phyloP scores from a whole-genome alignment of 2,329 filamentous ascomycete species.

The Sclerotinia nivalis region DNA sequence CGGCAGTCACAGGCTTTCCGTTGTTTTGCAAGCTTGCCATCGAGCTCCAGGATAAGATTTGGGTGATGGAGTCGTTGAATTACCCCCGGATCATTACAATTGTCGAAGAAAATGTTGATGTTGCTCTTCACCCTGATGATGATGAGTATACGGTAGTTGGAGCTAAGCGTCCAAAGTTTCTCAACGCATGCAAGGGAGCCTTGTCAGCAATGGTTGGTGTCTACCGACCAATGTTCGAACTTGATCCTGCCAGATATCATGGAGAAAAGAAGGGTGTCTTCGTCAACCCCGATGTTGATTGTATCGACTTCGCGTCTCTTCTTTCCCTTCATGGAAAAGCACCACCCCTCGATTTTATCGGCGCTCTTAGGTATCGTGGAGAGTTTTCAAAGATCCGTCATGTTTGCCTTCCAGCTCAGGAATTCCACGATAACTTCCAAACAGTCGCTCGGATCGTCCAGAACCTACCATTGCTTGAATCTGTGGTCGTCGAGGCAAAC shows the following conservation, averaged over 20 bases:
- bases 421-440: not conserved
- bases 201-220: not conserved
- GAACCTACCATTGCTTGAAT: conserved; percentile 3
- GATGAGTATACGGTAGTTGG: not conserved
- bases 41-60: conserved; percentile 4
- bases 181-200: not conserved
- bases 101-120: conserved; percentile 2
- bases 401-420: not conserved
- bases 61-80: not conserved
- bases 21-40: not conserved
- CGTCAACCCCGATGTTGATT: not conserved
- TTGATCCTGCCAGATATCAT: not conserved
- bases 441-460: not conserved
- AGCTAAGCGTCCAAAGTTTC: not conserved
- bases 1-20: not conserved
- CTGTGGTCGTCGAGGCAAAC: not conserved
- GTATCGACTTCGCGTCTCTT: not conserved
- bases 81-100: not conserved
- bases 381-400: not conserved
- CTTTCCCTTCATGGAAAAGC: not conserved
- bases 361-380: not conserved
- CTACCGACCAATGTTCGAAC: not conserved
- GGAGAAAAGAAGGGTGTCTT: not conserved
- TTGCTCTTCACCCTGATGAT: not conserved
- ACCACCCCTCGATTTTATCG: not conserved